Conservation (phyloP, 169 alveolate species). For the Plasmodium falciparum region DNA sequence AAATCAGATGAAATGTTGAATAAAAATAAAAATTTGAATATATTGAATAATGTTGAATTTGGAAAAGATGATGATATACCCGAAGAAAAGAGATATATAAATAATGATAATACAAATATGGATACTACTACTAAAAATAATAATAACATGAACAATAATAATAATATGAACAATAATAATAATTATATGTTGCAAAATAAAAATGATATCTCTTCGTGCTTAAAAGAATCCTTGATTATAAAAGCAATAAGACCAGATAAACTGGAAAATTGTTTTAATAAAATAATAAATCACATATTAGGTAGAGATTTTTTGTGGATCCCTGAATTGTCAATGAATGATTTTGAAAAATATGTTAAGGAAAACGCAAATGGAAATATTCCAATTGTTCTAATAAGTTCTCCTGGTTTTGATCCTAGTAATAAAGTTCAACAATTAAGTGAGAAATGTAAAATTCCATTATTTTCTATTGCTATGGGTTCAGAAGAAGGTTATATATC, state of each 20-base stretch:
- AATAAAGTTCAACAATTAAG: slow-evolving; percentile 93
- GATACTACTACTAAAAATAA: too few relatives aligned
- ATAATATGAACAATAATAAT: slow-evolving; percentile 7
- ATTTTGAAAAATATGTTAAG: slow-evolving; percentile 89
- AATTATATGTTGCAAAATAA: slow-evolving; percentile 6
- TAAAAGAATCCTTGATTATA: slow-evolving; percentile 82
- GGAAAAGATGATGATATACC: slow-evolving; percentile 6
- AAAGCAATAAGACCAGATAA: slow-evolving; percentile 97
- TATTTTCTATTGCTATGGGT: slow-evolving; percentile 97
- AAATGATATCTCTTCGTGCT: slow-evolving; percentile 42
- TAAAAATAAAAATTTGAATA: background rate
- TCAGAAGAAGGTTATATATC: slow-evolving; percentile 95
- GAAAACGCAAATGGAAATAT: slow-evolving; percentile 92
- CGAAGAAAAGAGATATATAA: too few relatives aligned
- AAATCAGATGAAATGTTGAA: background rate
- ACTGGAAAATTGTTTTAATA: slow-evolving; percentile 87
- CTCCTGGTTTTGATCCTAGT: slow-evolving; percentile 99
- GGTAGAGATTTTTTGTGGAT: slow-evolving; percentile 91
- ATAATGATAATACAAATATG: too few relatives aligned
- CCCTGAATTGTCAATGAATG: slow-evolving; percentile 90
- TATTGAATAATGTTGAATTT: slow-evolving; percentile 13
- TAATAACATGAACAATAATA: slow-evolving; percentile 5
- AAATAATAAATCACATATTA: slow-evolving; percentile 89
- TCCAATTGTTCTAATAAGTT: slow-evolving; percentile 94
- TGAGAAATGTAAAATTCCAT: slow-evolving; percentile 88